These are phyloP conservation scores for Penicillium sp. DNA, from an alignment of 2,329 filamentous ascomycete genomes.

Conservation along the genomic window DNA sequence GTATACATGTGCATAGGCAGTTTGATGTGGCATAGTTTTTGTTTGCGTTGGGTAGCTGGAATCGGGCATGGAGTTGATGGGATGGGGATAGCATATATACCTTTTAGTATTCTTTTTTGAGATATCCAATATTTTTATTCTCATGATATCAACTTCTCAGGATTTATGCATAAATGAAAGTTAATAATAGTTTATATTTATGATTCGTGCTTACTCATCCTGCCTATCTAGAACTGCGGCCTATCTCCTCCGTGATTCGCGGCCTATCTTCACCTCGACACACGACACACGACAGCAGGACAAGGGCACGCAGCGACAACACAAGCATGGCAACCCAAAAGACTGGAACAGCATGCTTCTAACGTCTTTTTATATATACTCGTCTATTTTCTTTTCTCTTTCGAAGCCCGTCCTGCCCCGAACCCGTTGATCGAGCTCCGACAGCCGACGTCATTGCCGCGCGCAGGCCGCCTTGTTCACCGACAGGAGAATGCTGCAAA, in stretches of 20 bases:
- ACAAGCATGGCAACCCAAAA: not conserved
- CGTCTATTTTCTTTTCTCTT: not conserved
- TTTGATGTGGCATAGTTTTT: not conserved
- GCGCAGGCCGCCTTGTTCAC: constrained; percentile 1
- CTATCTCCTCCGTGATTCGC: too few relatives aligned
- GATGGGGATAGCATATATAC: too few relatives aligned
- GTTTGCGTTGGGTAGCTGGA: not conserved
- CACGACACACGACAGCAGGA: not conserved
- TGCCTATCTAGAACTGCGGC: too few relatives aligned
- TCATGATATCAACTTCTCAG: too few relatives aligned
- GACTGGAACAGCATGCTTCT: not conserved
- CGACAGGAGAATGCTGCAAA: constrained; percentile 17
- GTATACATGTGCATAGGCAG: not conserved
- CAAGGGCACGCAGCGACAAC: not conserved
- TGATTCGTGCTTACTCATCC: too few relatives aligned
- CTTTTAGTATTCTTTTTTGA: too few relatives aligned
- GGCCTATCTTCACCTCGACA: not conserved
- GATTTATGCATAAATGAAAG: not conserved
- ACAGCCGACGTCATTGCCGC: not conserved
- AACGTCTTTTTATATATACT: not conserved
- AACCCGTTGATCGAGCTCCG: not conserved
- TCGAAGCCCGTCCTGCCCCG: not conserved
- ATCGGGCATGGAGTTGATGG: not conserved
- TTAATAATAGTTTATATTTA: too few relatives aligned
- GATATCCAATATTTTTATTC: too few relatives aligned